Base-by-base conservation (phyloP, 2,329 filamentous ascomycete species). In the Aureobasidium sp. region DNA sequence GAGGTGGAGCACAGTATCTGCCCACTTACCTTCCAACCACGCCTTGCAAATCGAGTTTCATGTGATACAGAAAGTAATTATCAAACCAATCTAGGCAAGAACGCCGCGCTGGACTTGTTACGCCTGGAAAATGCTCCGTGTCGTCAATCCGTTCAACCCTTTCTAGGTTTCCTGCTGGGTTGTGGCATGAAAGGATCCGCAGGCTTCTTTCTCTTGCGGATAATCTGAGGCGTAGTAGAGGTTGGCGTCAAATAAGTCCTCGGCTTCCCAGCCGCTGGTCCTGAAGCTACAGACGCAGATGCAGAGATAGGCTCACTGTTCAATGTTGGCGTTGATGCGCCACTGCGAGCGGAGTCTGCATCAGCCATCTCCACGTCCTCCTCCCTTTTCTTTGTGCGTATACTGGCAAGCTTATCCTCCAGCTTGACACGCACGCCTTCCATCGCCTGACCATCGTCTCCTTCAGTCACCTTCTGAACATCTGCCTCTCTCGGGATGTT, bases 291-390 rank as follows among this genome's bases (percentile, higher is more conserved):
- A 30, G 50, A 34, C 16, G 29, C 50, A 14, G 49, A 21, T 19
- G 50, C 38, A 42, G 25, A 29, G n/a, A 30, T 19, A 17, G 35
- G 38, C 16, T 44, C 37, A 2, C 22, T 44, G 16, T 45, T 52
- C 10, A 30, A 27, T 37, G 47, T 44, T 29, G 49, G 48, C 49
- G 49, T 53, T n/a, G 49, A 37, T 21, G 54, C 50, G 35, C 48
- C 49, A 29, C 54, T 56, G 10, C 49, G 54, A 6, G 25, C 32
- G 24, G 38, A 54, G 21, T 48, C 51, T 1, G 60, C 62, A 56
- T 67, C 64, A 14, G 53, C 56, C 65, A 66, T 67, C 17, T 66
- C 65, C 11, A 65, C 60, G 38, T 67, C 65, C 17, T 60, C 56
- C 1, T 30, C 30, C 3, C n/a, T 39, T 22, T 41, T 38, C 16